Conservation (phyloP, 345 rosid species). For the Pugionium dolabratum region DNA sequence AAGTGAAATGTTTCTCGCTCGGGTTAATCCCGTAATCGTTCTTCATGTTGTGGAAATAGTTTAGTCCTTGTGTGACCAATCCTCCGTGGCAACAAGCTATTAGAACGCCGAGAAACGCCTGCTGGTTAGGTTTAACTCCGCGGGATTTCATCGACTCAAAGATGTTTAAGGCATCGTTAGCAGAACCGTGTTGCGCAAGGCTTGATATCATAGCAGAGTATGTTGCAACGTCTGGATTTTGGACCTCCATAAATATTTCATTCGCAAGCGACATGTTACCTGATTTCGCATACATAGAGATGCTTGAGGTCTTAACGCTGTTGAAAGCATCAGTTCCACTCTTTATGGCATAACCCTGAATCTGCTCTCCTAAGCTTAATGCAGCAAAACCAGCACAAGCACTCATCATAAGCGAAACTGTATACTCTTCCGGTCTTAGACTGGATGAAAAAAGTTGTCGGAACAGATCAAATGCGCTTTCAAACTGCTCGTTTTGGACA, state of each 20-base stretch:
- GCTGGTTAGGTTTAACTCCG: constrained; percentile 45
- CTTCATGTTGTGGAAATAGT: constrained; percentile 48
- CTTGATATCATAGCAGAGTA: constrained; percentile 58
- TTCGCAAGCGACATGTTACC: constrained; percentile 46
- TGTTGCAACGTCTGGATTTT: constrained; percentile 50
- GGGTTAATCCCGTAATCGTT: constrained; percentile 34
- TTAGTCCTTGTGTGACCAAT: constrained; percentile 48
- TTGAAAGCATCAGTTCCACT: constrained; percentile 49
- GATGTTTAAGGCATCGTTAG: constrained; percentile 43
- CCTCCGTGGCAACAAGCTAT: constrained; percentile 62
- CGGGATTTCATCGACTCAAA: constrained; percentile 45
- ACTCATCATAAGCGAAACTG: constrained; percentile 49
- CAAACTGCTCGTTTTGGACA: constrained; percentile 51
- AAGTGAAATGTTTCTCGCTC: constrained; percentile 48
- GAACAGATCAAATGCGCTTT: constrained; percentile 49
- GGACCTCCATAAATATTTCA: constrained; percentile 36
- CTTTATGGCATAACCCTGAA: constrained; percentile 51
- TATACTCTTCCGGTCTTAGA: constrained; percentile 53
- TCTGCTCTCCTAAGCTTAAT: constrained; percentile 49
- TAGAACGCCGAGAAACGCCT: constrained; percentile 46
- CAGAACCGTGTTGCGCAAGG: constrained; percentile 54
- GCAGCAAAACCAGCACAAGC: constrained; percentile 58
- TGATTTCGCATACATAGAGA: constrained; percentile 57
- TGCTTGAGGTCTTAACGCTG: constrained; percentile 48
- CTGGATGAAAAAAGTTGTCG: constrained; percentile 41